These are phyloP conservation scores for Lepidium aucheri DNA, from an alignment of 345 rosid species.

Conservation along the genomic window DNA sequence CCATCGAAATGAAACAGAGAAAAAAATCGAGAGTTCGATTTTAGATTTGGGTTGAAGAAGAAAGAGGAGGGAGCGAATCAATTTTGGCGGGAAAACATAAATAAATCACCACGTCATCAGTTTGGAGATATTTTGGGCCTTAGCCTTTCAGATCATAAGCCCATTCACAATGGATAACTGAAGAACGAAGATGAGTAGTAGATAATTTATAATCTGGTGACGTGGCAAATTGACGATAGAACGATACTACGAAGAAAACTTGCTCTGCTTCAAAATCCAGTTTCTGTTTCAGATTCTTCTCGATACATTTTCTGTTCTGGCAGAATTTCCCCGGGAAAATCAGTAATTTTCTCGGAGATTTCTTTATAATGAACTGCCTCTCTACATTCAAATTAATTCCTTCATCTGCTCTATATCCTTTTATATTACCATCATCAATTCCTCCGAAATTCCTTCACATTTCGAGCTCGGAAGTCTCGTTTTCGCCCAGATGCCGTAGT, in stretches of 20 bases:
- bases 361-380: conserved; percentile 35
- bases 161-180: neutral
- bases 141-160: neutral
- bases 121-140: neutral
- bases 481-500: conserved; percentile 19
- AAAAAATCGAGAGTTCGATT: neutral
- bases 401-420: neutral
- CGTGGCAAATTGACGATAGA: conserved; percentile 31
- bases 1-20: conserved; percentile 30
- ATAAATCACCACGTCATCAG: neutral
- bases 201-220: neutral
- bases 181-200: neutral
- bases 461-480: conserved; percentile 1
- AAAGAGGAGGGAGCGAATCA: neutral
- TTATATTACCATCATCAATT: neutral
- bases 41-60: conserved; percentile 6
- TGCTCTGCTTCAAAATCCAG: conserved; percentile 2
- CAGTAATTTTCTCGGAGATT: neutral
- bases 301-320: neutral
- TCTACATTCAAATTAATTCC: conserved; percentile 25
- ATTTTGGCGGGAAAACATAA: conserved; percentile 31
- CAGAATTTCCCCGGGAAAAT: conserved; percentile 1
- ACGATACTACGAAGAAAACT: neutral
- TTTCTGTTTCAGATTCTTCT: neutral
- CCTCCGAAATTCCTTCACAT: conserved; percentile 18